Conservation (phyloP, 495 filamentous ascomycete species). For the Tuber borchii region DNA sequence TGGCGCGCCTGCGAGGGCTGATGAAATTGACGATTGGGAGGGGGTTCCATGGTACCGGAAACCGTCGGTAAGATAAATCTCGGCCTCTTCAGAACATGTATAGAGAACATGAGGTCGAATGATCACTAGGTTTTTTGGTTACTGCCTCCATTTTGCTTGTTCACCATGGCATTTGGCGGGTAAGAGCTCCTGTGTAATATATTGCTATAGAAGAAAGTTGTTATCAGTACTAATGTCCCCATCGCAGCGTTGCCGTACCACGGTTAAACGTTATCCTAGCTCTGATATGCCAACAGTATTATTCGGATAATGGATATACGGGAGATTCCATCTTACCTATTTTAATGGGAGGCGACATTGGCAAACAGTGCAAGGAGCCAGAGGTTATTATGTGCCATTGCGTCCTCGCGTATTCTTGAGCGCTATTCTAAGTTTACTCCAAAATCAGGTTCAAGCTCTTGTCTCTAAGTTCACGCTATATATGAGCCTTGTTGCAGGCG, state of each 20-base stretch:
- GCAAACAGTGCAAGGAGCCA: slow-evolving; percentile 56
- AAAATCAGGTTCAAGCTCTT: slow-evolving; percentile 58
- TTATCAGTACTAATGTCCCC: slow-evolving; percentile 5
- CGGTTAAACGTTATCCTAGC: slow-evolving; percentile 53
- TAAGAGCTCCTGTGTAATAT: slow-evolving; percentile 47
- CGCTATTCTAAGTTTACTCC: background rate
- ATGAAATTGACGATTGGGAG: slow-evolving; percentile 54
- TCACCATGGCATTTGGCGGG: slow-evolving; percentile 77
- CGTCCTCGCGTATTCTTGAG: background rate
- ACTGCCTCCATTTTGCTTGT: slow-evolving; percentile 65
- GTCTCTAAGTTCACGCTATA: slow-evolving; percentile 71
- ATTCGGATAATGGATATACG: slow-evolving; percentile 51
- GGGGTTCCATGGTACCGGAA: slow-evolving; percentile 62
- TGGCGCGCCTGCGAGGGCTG: background rate
- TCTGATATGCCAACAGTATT: slow-evolving; percentile 74
- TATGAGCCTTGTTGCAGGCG: slow-evolving; percentile 61
- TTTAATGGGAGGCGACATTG: slow-evolving; percentile 59
- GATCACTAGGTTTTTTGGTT: slow-evolving; percentile 71
- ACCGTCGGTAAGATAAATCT: slow-evolving; percentile 56
- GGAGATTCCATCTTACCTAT: slow-evolving; percentile 57
- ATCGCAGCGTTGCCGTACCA: slow-evolving; percentile 29
- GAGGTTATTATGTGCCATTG: slow-evolving; percentile 22
- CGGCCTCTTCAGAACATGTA: background rate
- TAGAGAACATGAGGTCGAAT: background rate
- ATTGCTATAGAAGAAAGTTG: background rate